Base-by-base conservation (phyloP, 805 yeast genomes). In the Starmera dryadoides region DNA sequence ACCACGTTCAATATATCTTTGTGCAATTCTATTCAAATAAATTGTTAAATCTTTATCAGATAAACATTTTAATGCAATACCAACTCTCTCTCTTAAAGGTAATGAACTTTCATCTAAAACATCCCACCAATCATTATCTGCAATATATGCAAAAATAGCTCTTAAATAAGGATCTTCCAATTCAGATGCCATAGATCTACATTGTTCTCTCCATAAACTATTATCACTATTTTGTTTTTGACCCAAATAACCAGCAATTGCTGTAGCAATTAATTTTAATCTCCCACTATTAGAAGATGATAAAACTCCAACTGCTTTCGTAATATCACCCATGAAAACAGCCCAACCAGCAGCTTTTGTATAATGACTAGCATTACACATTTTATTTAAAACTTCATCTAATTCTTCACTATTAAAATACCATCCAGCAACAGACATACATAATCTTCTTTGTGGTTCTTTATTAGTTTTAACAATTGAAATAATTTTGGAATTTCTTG, bases 301-400 rank as follows among this genome's bases (percentile, higher is more conserved):
- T 39, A 91, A 64, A n/a, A 87, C 81, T 33, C 77, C 78, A 4
- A 89, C 84, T 0, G 97, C 95, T 36, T 79, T 71, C 3, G 75
- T 71, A 3, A 91, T 84, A 57, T 88, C 86, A 6, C 95, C 96
- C 55, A 86, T 91, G 59, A 91, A 91, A 0, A 88, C 89, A 0
- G 97, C 97, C 95, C 96, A 86, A 0, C 95, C 98, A 1, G 97
- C 98, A 1, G 98, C 98, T 55, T 91, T 81, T 44, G 88, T 95
- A 45, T 73, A 74, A 42, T 75, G 73, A 0, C 84, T 88, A 14
- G 64, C 58, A 0, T 63, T 59, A 18, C 81, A 75, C 31, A 91
- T 66, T 31, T 68, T 66, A 18, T 63, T 61, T 30, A 85, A 70
- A 44, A 81, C 79, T 30, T 73, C 78, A 47, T 88, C 95, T 44